Evolutionary conservation across 306 rosid genomes (phyloP), one percentile per base, ranked within the genome.

Genomic region (Medicago arabica): DNA sequence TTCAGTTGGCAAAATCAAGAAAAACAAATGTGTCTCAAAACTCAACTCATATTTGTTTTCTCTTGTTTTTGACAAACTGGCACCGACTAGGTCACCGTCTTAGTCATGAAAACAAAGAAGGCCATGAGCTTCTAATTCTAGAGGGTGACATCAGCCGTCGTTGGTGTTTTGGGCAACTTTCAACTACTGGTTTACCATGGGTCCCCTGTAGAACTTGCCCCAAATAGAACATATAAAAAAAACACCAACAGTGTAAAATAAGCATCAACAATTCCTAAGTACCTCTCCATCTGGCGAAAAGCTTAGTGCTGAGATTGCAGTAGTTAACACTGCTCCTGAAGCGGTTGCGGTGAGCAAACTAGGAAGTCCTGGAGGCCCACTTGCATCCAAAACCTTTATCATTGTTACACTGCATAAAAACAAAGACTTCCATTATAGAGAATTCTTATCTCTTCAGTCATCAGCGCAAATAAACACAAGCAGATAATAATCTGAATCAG

Each of bases 211-310:
- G 41, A 60, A 60, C 66, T 25, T 60, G 41, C 66, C 66, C 41
- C 66, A 13, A 57, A 41, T 18, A 23, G 47, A 69, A 63, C 72
- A 84, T 50, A 68, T 62, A 53, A 72, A 54, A 54, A 41, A 76
- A 84, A 54, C 82, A 72, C 65, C 41, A 67, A 15, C 21, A 67
- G 11, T 71, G 67, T 50, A 57, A 78, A 44, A 69, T 21, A 62
- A 40, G 72, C 18, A 71, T 71, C 71, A 82, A 54, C 57, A 11
- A 46, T 44, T 31, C 16, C 51, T 38, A 21, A 11, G 71, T 90
- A 95, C 98, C 97, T 95, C 97, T 87, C 98, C 98, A 89, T 95
- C 96, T n/a, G 93, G 98, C 0, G 97, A 92, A 86, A 95, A 95
- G 79, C 93, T 92, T 84, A 95, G 86, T 15, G 96, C 95, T 60